These are phyloP conservation scores for Candida coleopterorum DNA, from an alignment of 805 yeast species.

Conservation along the genomic window DNA sequence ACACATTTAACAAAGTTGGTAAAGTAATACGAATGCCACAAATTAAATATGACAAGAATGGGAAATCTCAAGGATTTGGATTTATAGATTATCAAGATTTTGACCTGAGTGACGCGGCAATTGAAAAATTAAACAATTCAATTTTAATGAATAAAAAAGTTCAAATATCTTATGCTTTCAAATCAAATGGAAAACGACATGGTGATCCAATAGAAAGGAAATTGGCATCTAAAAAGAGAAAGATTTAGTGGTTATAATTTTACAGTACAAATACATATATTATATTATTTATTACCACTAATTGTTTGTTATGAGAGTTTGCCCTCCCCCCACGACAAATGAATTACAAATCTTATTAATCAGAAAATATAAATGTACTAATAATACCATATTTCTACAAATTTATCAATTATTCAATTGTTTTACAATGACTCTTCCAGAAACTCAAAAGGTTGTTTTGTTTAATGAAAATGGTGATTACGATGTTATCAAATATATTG, in stretches of 20 bases:
- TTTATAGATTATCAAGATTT: constrained; percentile 62
- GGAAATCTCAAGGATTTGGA: constrained; percentile 58
- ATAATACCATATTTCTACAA: too few relatives aligned
- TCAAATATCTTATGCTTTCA: constrained; percentile 64
- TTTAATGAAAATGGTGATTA: constrained; percentile 50
- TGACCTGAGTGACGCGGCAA: constrained; percentile 66
- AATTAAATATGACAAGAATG: constrained; percentile 44
- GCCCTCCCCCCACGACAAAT: too few relatives aligned
- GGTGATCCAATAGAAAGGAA: constrained; percentile 78
- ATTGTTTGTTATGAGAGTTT: too few relatives aligned
- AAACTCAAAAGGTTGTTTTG: constrained; percentile 53
- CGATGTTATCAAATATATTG: constrained; percentile 52
- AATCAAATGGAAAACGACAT: constrained; percentile 53
- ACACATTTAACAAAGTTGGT: constrained; percentile 70
- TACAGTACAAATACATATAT: too few relatives aligned
- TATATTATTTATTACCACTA: too few relatives aligned
- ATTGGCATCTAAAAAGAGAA: constrained; percentile 56
- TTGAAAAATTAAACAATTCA: constrained; percentile 63
- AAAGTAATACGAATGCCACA: constrained; percentile 45
- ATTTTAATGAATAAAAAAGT: constrained; percentile 64
- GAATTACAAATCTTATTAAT: too few relatives aligned
- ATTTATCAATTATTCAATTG: too few relatives aligned
- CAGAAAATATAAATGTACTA: too few relatives aligned
- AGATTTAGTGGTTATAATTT: not conserved
- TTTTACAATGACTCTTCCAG: constrained; percentile 37